A percentile compares a stretch with the other conserved stretches of the same genome.
Evolutionary conservation across 371 early-diverging fungal genomes (phyloP).

Genomic region (Smittium mucronatum): DNA sequence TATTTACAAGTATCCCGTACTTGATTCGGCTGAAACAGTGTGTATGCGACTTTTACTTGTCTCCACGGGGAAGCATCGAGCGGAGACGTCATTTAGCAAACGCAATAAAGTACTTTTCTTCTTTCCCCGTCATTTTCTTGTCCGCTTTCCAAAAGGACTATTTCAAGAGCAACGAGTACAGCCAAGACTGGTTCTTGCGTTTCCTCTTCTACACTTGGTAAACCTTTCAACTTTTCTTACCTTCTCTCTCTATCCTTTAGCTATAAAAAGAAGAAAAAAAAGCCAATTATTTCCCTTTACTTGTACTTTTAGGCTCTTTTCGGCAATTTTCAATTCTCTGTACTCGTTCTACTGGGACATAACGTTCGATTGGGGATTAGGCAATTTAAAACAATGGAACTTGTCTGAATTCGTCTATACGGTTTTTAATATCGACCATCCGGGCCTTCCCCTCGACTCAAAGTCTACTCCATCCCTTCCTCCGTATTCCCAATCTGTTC

Average conservation of each 20-base stretch:
- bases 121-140: slow-evolving; percentile 72
- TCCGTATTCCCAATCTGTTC: neutral
- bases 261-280: too few relatives aligned
- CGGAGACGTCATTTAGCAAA: slow-evolving; percentile 61
- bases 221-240: slow-evolving; percentile 1
- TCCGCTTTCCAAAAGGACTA: slow-evolving; percentile 50
- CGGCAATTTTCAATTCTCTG: slow-evolving; percentile 68
- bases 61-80: slow-evolving; percentile 17
- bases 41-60: slow-evolving; percentile 21
- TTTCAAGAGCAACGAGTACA: slow-evolving; percentile 13
- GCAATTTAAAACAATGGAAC: slow-evolving; percentile 24
- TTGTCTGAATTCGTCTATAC: slow-evolving; percentile 20
- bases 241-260: slow-evolving; percentile 17
- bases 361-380: slow-evolving; percentile 76
- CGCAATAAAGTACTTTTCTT: slow-evolving; percentile 69
- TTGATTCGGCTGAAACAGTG: slow-evolving; percentile 71
- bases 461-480: neutral
- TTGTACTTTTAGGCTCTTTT: slow-evolving; percentile 18
- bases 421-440: neutral
- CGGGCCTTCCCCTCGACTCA: neutral
- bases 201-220: slow-evolving; percentile 8
- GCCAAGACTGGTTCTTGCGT: slow-evolving; percentile 3
- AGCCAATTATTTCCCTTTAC: too few relatives aligned
- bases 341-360: slow-evolving; percentile 94
- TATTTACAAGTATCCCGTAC: slow-evolving; percentile 44